Evolutionary conservation across 2,329 filamentous ascomycete species (phyloP).

Genomic region (Fusarium vanettenii): DNA sequence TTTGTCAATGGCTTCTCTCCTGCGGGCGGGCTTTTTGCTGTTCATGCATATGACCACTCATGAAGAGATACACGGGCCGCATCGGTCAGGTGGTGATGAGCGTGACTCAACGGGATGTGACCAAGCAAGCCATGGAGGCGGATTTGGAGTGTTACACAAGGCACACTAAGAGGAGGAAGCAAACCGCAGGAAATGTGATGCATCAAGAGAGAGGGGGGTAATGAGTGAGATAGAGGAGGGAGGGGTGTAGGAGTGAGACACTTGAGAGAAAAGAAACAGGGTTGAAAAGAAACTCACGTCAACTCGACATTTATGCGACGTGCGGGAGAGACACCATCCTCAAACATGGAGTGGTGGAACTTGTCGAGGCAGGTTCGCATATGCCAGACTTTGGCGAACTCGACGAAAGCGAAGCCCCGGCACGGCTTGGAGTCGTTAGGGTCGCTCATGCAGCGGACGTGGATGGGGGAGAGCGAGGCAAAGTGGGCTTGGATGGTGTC

Average conservation of each 20-base stretch:
- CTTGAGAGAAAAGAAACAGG: conserved; percentile 8
- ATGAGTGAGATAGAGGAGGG: background rate
- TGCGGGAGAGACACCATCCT: conserved; percentile 63
- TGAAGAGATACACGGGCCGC: background rate
- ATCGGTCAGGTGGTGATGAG: conserved; percentile 12
- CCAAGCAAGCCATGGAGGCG: conserved; percentile 3
- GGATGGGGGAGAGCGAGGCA: conserved; percentile 66
- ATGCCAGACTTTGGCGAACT: conserved; percentile 86
- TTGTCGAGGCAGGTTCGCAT: conserved; percentile 94
- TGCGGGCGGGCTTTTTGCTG: background rate
- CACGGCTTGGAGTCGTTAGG: conserved; percentile 69
- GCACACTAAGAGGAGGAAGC: background rate
- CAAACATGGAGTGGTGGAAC: conserved; percentile 87
- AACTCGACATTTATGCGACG: conserved; percentile 93
- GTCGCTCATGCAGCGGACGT: conserved; percentile 76
- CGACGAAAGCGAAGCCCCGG: conserved; percentile 86
- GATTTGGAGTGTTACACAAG: conserved; percentile 11
- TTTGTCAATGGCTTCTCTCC: background rate
- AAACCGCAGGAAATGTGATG: conserved; percentile 2
- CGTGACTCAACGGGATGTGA: conserved; percentile 5
- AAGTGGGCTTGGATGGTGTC: conserved; percentile 81
- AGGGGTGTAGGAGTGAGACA: background rate
- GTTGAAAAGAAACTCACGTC: conserved; percentile 67
- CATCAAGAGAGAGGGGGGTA: background rate
- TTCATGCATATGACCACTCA: conserved; percentile 8